These are phyloP conservation scores for Colletotrichum karsti DNA, from an alignment of 2,329 filamentous ascomycete genomes.

Conservation along the genomic window DNA sequence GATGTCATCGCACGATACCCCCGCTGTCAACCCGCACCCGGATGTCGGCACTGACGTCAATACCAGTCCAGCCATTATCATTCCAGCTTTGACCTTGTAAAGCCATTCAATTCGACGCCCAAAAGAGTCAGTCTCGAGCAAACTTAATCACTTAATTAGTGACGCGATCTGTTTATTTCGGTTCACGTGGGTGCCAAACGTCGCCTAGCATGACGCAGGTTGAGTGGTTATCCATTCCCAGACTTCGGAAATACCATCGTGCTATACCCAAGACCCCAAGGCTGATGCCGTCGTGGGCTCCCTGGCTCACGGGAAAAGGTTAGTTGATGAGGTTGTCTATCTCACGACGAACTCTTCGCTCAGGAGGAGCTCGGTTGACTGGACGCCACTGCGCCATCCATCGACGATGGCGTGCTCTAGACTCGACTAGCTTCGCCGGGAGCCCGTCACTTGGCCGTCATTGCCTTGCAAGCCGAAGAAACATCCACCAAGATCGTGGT, in stretches of 20 bases:
- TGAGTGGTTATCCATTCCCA: neutral
- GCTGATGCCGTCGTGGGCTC: neutral
- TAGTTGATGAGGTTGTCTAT: neutral
- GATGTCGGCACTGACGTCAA: slow-evolving; percentile 24
- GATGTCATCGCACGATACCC: slow-evolving; percentile 19
- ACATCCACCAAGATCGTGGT: neutral
- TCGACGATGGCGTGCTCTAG: neutral
- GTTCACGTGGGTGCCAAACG: neutral
- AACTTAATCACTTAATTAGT: slow-evolving; percentile 16
- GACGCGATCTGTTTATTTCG: slow-evolving; percentile 15
- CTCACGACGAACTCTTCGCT: slow-evolving; percentile 20
- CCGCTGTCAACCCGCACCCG: slow-evolving; percentile 17
- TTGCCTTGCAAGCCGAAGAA: neutral
- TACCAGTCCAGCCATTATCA: neutral
- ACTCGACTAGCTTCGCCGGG: neutral
- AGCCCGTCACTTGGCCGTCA: slow-evolving; percentile 10
- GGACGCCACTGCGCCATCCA: slow-evolving; percentile 4
- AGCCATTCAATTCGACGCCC: slow-evolving; percentile 9
- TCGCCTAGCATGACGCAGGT: slow-evolving; percentile 15
- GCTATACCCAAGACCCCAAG: neutral
- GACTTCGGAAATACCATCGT: neutral
- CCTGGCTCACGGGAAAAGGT: neutral
- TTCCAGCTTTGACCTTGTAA: slow-evolving; percentile 26
- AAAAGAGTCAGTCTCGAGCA: slow-evolving; percentile 14
- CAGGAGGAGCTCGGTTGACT: slow-evolving; percentile 8